Evolutionary conservation across 164 flowering plant genomes (phyloP).

Genomic region (Buxus sempervirens): DNA sequence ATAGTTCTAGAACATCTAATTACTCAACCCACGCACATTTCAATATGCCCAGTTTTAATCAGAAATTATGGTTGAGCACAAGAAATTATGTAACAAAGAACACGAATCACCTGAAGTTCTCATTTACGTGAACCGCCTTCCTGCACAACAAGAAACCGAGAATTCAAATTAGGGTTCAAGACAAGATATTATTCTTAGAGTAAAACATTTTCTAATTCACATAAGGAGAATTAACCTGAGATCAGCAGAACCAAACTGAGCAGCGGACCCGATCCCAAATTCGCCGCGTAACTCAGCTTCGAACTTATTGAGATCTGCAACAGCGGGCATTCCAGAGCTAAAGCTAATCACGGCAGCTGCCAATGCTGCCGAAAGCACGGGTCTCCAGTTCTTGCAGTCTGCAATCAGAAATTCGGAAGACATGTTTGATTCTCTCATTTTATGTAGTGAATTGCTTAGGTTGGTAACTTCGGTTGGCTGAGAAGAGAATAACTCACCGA

Average conservation of each 20-base stretch:
- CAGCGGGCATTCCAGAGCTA: conserved; percentile 44
- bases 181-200: no score
- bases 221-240: conserved; percentile 42
- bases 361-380: conserved; percentile 57
- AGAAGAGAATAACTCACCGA: conserved; percentile 10
- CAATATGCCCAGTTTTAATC: no score
- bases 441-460: not conserved
- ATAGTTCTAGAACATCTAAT: not conserved
- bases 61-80: not conserved
- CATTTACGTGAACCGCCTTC: conserved; percentile 82
- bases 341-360: conserved; percentile 59
- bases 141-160: conserved; percentile 38
- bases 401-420: not conserved
- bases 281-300: conserved; percentile 88
- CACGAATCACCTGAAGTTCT: conserved; percentile 80
- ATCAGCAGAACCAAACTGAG: conserved; percentile 92
- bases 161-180: not conserved
- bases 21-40: not conserved
- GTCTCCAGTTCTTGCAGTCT: conserved; percentile 51
- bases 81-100: not conserved
- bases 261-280: conserved; percentile 96
- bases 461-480: conserved; percentile 1
- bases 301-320: conserved; percentile 88
- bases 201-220: not conserved
- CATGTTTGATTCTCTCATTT: conserved; percentile 16